Evolutionary conservation across 208 protist species (phyloP).

Genomic region (Strigomonas culicis): DNA sequence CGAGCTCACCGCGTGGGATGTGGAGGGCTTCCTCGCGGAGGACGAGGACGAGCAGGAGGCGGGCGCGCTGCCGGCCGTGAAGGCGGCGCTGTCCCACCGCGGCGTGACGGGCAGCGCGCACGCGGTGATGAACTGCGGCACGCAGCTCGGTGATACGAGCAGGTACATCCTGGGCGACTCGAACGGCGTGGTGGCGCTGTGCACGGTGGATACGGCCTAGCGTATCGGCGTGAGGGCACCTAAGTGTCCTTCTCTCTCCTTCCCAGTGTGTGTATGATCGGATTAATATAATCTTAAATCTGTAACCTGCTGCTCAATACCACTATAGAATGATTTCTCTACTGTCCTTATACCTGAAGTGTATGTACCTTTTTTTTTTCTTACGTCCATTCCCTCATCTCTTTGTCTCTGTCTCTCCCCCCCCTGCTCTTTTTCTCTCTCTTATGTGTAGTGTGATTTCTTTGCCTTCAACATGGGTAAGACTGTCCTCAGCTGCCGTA

Average conservation of each 20-base stretch:
- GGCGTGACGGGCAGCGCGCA: conserved; percentile 24
- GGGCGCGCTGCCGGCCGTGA: conserved; percentile 43
- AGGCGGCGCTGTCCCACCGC: conserved; percentile 39
- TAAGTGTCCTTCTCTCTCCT: background rate
- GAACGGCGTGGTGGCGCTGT: background rate
- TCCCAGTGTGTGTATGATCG: background rate
- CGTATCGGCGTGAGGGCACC: too few relatives aligned
- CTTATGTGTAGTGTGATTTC: background rate
- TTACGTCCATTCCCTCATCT: background rate
- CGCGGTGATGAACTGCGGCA: conserved; percentile 43
- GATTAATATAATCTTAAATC: background rate
- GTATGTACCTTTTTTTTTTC: too few relatives aligned
- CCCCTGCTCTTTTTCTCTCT: conserved; percentile 14
- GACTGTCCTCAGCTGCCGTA: conserved; percentile 91
- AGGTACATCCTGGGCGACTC: background rate
- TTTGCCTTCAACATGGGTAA: conserved; percentile 75
- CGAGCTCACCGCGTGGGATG: conserved; percentile 69
- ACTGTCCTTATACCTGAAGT: too few relatives aligned
- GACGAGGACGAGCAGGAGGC: conserved; percentile 25
- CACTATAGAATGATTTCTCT: background rate
- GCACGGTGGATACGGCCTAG: too few relatives aligned
- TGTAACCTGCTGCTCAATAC: background rate
- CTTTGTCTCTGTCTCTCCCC: conserved; percentile 7
- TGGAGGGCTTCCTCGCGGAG: conserved; percentile 34
- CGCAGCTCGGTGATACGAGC: conserved; percentile 4